phyloP scores from a whole-genome alignment of 371 early-diverging fungal species.

The Mortierella sp. region DNA sequence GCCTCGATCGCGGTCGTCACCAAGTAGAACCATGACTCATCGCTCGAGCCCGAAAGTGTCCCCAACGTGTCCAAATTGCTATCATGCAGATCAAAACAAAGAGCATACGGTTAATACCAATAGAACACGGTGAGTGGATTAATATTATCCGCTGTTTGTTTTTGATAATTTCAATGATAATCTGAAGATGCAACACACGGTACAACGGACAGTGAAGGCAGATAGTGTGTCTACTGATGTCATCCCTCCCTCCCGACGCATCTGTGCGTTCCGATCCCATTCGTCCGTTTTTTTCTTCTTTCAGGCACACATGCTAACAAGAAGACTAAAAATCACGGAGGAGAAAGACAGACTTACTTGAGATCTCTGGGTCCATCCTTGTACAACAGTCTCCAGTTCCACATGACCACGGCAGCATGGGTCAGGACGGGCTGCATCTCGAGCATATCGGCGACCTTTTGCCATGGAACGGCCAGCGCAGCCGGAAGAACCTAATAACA shows the following conservation, averaged over 20 bases:
- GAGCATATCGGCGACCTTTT: conserved; percentile 80
- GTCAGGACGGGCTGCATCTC: conserved; percentile 90
- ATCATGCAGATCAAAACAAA: neutral
- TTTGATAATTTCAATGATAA: conserved; percentile 5
- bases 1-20: conserved; percentile 93
- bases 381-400: conserved; percentile 91
- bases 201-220: neutral
- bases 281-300: neutral
- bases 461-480: conserved; percentile 89
- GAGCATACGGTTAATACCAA: neutral
- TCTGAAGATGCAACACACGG: neutral
- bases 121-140: neutral
- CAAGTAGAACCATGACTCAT: conserved; percentile 98
- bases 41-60: conserved; percentile 90
- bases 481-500: conserved; percentile 77
- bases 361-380: conserved; percentile 76
- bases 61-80: conserved; percentile 86
- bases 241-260: conserved; percentile 1
- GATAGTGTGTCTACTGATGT: conserved; percentile 1
- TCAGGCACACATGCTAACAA: neutral
- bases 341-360: conserved; percentile 61
- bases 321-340: neutral
- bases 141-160: no score
- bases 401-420: conserved; percentile 89
- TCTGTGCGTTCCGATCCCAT: neutral